Evolutionary conservation across 2,329 filamentous ascomycete species (phyloP).

Genomic region (Aquanectria penicillioides): DNA sequence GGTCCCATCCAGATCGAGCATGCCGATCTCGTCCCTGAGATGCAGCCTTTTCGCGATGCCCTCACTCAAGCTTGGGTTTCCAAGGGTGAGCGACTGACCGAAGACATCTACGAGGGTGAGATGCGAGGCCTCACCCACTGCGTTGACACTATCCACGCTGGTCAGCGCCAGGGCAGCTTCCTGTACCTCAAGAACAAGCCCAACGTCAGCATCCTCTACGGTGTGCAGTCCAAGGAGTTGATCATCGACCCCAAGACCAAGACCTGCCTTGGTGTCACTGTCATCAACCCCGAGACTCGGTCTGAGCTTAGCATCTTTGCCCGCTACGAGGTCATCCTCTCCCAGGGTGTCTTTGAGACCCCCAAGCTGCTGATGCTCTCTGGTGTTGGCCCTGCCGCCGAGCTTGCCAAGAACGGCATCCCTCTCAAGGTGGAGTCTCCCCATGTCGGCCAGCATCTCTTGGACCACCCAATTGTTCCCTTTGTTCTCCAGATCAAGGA

Average conservation of each 20-base stretch:
- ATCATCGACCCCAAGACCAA: conserved; percentile 58
- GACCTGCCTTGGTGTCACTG: conserved; percentile 56
- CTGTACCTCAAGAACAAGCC: conserved; percentile 61
- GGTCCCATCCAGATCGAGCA: conserved; percentile 65
- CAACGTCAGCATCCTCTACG: conserved; percentile 63
- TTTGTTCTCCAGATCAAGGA: conserved; percentile 53
- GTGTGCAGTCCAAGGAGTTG: conserved; percentile 61
- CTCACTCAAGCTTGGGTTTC: conserved; percentile 63
- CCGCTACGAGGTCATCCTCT: conserved; percentile 58
- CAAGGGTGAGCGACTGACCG: conserved; percentile 59
- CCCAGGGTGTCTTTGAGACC: conserved; percentile 67
- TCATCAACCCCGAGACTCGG: conserved; percentile 46
- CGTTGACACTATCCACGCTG: conserved; percentile 66
- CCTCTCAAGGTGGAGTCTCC: conserved; percentile 63
- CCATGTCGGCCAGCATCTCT: conserved; percentile 71
- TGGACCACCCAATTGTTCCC: conserved; percentile 68
- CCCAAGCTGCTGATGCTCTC: conserved; percentile 73
- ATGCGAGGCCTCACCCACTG: conserved; percentile 64
- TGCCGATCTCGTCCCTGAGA: conserved; percentile 62
- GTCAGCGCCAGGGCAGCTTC: conserved; percentile 61
- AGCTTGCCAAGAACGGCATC: conserved; percentile 64
- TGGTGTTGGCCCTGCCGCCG: conserved; percentile 65
- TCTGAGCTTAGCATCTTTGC: conserved; percentile 58
- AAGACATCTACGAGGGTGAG: conserved; percentile 65
- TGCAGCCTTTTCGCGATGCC: conserved; percentile 61